These are phyloP conservation scores for Fusarium solani-melongenae DNA, from an alignment of 2,329 filamentous ascomycete species.

Conservation along the genomic window DNA sequence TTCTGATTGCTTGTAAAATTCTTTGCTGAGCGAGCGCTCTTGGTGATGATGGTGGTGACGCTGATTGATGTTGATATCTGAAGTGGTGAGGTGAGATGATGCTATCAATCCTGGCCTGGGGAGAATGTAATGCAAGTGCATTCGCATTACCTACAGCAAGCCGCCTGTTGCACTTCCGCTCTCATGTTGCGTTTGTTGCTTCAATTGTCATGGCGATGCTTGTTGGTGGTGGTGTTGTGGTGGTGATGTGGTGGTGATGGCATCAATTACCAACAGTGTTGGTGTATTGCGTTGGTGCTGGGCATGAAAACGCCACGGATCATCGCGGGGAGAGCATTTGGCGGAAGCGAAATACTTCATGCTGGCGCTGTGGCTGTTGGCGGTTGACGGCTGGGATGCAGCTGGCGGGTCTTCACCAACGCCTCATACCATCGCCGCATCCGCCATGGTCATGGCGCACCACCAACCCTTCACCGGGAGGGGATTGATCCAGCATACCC, in stretches of 20 bases:
- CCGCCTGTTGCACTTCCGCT: neutral
- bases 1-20: neutral
- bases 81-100: neutral
- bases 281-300: neutral
- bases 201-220: neutral
- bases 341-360: conserved; percentile 14
- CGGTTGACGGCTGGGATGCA: neutral
- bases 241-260: conserved; percentile 8
- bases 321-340: conserved; percentile 1
- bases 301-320: conserved; percentile 25
- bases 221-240: neutral
- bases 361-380: neutral
- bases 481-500: neutral
- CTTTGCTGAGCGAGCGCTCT: neutral
- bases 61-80: neutral
- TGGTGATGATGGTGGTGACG: neutral
- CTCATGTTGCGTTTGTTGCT: neutral
- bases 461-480: neutral
- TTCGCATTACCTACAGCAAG: neutral
- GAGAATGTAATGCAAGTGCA: conserved; percentile 12
- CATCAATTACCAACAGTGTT: conserved; percentile 5
- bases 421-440: neutral
- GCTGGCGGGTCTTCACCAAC: conserved; percentile 1
- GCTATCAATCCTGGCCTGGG: neutral
- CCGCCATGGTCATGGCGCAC: neutral